phyloP scores from a whole-genome alignment of 169 alveolate genomes.

The Plasmodium relictum region DNA sequence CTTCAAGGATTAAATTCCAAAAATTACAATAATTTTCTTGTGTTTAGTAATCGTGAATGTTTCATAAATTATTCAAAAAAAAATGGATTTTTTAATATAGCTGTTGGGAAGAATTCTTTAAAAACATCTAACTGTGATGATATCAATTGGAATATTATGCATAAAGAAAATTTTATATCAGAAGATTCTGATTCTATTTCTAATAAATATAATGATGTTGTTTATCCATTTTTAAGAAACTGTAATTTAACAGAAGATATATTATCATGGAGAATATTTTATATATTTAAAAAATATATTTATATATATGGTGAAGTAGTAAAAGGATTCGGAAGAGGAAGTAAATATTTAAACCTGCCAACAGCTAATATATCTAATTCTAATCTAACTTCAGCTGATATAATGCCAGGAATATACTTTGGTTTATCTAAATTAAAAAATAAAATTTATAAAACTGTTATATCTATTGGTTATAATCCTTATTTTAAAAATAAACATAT shows the following conservation, averaged over 20 bases:
- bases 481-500: slow-evolving; percentile 68
- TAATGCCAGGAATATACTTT: slow-evolving; percentile 76
- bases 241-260: slow-evolving; percentile 72
- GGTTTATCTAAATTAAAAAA: slow-evolving; percentile 51
- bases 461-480: slow-evolving; percentile 75
- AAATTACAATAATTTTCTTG: slow-evolving; percentile 10
- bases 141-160: slow-evolving; percentile 7
- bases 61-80: slow-evolving; percentile 29
- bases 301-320: slow-evolving; percentile 66
- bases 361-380: slow-evolving; percentile 64
- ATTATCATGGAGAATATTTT: slow-evolving; percentile 70
- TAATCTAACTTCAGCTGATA: slow-evolving; percentile 46
- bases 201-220: slow-evolving; percentile 65
- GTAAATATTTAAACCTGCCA: slow-evolving; percentile 67
- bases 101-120: slow-evolving; percentile 7
- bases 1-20: slow-evolving; percentile 18
- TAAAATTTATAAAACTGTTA: slow-evolving; percentile 65
- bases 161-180: background rate
- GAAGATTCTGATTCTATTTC: slow-evolving; percentile 15
- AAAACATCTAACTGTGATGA: background rate
- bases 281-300: slow-evolving; percentile 55
- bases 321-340: slow-evolving; percentile 75
- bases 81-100: slow-evolving; percentile 36
- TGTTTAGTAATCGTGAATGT: slow-evolving; percentile 64
- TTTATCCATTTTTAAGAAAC: slow-evolving; percentile 52